Conservation (phyloP, 139 green algal genomes). For the Raphidocelis subcapitata region DNA sequence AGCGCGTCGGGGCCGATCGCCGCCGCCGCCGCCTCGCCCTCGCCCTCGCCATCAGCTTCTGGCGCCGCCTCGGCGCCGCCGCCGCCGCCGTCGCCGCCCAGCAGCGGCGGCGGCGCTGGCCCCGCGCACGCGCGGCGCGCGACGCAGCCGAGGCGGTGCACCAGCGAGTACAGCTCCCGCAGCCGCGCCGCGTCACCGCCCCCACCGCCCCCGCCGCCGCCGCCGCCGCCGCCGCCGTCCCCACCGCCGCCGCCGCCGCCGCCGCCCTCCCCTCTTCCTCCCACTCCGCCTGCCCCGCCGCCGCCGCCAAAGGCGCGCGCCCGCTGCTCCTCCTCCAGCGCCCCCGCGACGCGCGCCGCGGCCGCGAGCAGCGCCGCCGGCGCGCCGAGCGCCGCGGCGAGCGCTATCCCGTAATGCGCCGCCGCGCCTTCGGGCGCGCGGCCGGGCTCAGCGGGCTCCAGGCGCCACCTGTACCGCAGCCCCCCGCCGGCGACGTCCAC, state of each 20-base stretch:
- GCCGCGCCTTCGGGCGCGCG: not conserved
- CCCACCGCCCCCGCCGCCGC: not conserved
- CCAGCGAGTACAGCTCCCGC: conserved; percentile 13
- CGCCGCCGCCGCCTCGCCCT: not conserved
- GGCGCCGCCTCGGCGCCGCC: not conserved
- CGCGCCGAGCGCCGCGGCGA: conserved; percentile 54
- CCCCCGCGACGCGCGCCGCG: not conserved
- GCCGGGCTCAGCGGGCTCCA: conserved; percentile 32
- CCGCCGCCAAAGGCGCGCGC: not conserved
- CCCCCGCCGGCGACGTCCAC: conserved; percentile 20
- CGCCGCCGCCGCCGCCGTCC: not conserved
- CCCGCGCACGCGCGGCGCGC: conserved; percentile 1
- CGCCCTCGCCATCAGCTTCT: not conserved
- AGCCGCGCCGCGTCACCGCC: not conserved
- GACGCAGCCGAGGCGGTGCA: conserved; percentile 25
- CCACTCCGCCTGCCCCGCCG: conserved; percentile 4
- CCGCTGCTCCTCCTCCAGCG: not conserved
- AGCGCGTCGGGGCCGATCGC: not conserved
- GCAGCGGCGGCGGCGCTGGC: not conserved
- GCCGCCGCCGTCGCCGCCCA: not conserved
- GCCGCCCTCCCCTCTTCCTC: not conserved
- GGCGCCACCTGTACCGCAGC: conserved; percentile 46
- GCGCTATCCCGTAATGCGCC: conserved; percentile 48
- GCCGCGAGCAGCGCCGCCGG: conserved; percentile 20
- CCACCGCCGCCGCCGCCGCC: conserved; percentile 11